Conservation (phyloP, 2,329 filamentous ascomycete species). For the Pleurostoma richardsiae region DNA sequence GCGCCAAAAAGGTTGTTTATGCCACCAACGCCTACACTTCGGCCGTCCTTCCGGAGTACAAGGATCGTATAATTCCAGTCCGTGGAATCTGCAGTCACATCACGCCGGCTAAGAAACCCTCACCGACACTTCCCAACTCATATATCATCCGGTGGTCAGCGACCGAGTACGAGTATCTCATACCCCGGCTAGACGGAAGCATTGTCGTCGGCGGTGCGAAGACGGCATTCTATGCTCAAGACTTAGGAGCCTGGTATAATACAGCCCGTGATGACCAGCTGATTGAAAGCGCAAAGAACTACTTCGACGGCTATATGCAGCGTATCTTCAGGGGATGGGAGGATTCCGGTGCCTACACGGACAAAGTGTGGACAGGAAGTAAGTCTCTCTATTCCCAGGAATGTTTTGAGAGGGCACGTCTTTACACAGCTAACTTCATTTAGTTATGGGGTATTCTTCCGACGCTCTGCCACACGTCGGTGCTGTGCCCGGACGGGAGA, state of each 20-base stretch:
- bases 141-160: slow-evolving; percentile 14
- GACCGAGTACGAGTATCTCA: slow-evolving; percentile 27
- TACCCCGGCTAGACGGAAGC: slow-evolving; percentile 31
- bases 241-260: slow-evolving; percentile 33
- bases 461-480: slow-evolving; percentile 40
- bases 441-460: slow-evolving; percentile 35
- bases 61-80: slow-evolving; percentile 22
- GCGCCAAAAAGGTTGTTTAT: slow-evolving; percentile 17
- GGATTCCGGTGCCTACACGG: slow-evolving; percentile 26
- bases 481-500: slow-evolving; percentile 28
- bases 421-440: slow-evolving; percentile 3
- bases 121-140: slow-evolving; percentile 11
- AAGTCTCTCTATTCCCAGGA: slow-evolving; percentile 6
- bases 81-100: slow-evolving; percentile 20
- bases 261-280: slow-evolving; percentile 33
- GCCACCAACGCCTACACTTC: slow-evolving; percentile 28
- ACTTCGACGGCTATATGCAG: slow-evolving; percentile 43
- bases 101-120: slow-evolving; percentile 1
- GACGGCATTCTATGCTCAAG: slow-evolving; percentile 18
- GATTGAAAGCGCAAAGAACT: slow-evolving; percentile 28
- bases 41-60: slow-evolving; percentile 21
- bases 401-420: neutral
- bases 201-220: slow-evolving; percentile 38
- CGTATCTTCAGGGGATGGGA: slow-evolving; percentile 39
- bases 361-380: slow-evolving; percentile 37